Evolutionary conservation across 2,329 filamentous ascomycete genomes (phyloP).

Genomic region (Decorospora gaudefroyi): DNA sequence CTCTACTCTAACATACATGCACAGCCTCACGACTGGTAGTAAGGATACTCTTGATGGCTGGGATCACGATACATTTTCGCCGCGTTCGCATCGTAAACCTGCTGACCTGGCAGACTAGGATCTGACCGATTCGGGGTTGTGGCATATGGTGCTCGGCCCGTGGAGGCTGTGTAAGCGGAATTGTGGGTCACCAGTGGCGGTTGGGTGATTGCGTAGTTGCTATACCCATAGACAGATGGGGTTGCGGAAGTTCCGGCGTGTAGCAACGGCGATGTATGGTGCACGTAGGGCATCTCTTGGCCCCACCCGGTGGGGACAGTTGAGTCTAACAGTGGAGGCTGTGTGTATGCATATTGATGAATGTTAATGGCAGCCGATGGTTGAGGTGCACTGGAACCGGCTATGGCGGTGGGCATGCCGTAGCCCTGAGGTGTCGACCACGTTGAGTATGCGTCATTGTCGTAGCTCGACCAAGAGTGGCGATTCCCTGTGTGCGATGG

Average conservation of each 20-base stretch:
- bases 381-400: conserved; percentile 14
- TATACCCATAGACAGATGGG: conserved; percentile 16
- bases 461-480: conserved; percentile 29
- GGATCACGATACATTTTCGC: conserved; percentile 27
- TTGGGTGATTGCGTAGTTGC: conserved; percentile 20
- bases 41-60: conserved; percentile 21
- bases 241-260: conserved; percentile 18
- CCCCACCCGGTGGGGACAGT: conserved; percentile 22
- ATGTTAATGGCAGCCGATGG: conserved; percentile 11
- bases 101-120: conserved; percentile 18
- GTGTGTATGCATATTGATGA: conserved; percentile 14
- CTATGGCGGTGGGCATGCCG: conserved; percentile 13
- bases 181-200: conserved; percentile 21
- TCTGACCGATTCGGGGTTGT: conserved; percentile 10
- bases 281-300: conserved; percentile 25
- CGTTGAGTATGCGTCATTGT: conserved; percentile 24
- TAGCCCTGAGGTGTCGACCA: conserved; percentile 36
- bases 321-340: conserved; percentile 17
- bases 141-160: conserved; percentile 16
- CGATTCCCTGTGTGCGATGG: conserved; percentile 25
- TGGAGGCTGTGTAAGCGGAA: conserved; percentile 21
- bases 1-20: conserved; percentile 9
- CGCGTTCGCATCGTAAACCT: conserved; percentile 10
- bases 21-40: conserved; percentile 30
- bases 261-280: conserved; percentile 20